Evolutionary conservation across 148 eudicot genomes (phyloP).

Genomic region (Salicornia ramosissima): DNA sequence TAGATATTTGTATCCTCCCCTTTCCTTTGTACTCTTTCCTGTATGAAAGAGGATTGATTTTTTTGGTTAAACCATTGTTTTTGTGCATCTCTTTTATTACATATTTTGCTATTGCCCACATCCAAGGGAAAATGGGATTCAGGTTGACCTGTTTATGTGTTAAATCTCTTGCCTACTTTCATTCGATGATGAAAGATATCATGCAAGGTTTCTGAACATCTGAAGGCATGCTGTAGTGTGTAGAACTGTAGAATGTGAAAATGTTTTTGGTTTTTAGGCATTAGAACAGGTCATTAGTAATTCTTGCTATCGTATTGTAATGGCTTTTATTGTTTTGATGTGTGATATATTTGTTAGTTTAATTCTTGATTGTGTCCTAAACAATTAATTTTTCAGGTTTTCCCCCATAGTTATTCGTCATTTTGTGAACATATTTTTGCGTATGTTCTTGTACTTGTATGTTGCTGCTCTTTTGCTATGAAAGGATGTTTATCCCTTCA

Average conservation of each 20-base stretch:
- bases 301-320: background rate
- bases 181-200: background rate
- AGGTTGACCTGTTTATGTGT: background rate
- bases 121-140: background rate
- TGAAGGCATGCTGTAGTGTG: background rate
- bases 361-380: background rate
- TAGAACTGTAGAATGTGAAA: background rate
- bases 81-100: too few relatives aligned
- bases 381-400: background rate
- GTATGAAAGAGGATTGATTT: slow-evolving; percentile 1
- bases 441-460: too few relatives aligned
- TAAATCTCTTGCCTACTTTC: background rate
- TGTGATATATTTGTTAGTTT: background rate
- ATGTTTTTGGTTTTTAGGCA: background rate
- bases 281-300: background rate
- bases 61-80: background rate
- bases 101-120: background rate
- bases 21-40: background rate
- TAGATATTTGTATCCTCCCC: background rate
- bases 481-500: too few relatives aligned
- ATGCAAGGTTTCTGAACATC: background rate
- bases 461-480: too few relatives aligned
- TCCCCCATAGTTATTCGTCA: too few relatives aligned
- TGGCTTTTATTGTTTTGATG: background rate
- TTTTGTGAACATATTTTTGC: too few relatives aligned